Evolutionary conservation across 2,329 filamentous ascomycete genomes (phyloP).

Genomic region (Purpureocillium takamizusanense): DNA sequence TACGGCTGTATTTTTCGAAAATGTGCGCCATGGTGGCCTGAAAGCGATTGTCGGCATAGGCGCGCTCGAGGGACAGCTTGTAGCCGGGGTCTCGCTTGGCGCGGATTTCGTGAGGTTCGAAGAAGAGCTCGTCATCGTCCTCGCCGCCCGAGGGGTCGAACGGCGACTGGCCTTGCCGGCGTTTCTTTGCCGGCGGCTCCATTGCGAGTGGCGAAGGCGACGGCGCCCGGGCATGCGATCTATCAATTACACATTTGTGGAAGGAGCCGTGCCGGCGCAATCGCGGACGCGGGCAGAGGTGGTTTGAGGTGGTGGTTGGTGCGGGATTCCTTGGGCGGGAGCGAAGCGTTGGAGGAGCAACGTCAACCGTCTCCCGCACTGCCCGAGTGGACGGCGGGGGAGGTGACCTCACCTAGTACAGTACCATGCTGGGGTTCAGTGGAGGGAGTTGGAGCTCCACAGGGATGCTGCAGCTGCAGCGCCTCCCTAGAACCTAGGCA

Average conservation of each 20-base stretch:
- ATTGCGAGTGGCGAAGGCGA: conserved; percentile 24
- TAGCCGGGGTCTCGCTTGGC: conserved; percentile 41
- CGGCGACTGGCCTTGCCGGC: conserved; percentile 39
- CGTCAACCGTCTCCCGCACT: not conserved
- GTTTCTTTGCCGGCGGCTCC: conserved; percentile 53
- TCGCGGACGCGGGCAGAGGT: no score
- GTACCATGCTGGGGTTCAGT: no score
- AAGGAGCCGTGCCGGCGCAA: no score
- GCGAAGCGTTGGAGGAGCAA: conserved; percentile 6
- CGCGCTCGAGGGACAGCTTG: conserved; percentile 52
- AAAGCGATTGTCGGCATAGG: conserved; percentile 59
- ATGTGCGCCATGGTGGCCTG: conserved; percentile 83
- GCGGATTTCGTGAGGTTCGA: conserved; percentile 37
- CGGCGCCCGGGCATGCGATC: no score
- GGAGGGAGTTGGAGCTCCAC: no score
- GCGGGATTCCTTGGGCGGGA: not conserved
- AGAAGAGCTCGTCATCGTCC: conserved; percentile 38
- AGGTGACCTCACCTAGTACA: no score
- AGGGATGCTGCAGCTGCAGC: no score
- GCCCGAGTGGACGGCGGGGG: no score
- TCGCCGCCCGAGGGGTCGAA: conserved; percentile 24
- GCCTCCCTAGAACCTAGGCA: no score
- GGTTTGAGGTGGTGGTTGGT: not conserved
- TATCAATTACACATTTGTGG: no score
- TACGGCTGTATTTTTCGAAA: conserved; percentile 77